These are phyloP conservation scores for Alternaria atra DNA, from an alignment of 2,329 filamentous ascomycete species.

Conservation along the genomic window DNA sequence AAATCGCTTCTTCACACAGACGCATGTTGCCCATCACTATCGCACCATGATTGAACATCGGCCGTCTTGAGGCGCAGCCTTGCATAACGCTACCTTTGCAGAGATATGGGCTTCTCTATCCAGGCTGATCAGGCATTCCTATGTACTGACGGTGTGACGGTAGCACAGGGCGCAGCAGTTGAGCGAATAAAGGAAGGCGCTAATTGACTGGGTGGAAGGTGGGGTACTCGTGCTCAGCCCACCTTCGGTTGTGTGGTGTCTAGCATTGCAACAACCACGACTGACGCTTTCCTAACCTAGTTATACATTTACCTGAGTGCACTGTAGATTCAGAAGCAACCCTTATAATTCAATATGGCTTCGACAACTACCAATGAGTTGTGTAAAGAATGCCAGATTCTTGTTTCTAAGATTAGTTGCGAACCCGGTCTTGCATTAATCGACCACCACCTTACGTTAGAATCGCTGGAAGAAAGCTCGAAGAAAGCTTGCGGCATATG, in stretches of 20 bases:
- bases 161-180: no score
- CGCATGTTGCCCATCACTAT: background rate
- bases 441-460: background rate
- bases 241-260: background rate
- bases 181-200: background rate
- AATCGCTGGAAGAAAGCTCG: background rate
- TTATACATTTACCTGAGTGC: background rate
- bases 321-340: background rate
- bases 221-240: background rate
- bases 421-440: background rate
- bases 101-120: background rate
- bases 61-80: background rate
- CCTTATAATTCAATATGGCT: background rate
- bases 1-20: no score
- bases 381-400: background rate
- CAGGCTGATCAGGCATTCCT: background rate
- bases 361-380: background rate
- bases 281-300: background rate
- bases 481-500: background rate
- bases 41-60: background rate
- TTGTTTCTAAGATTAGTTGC: background rate
- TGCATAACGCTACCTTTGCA: background rate
- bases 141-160: background rate
- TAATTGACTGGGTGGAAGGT: background rate
- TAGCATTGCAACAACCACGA: background rate